Conservation (phyloP, 805 yeast species). For the Candida coleopterorum region DNA sequence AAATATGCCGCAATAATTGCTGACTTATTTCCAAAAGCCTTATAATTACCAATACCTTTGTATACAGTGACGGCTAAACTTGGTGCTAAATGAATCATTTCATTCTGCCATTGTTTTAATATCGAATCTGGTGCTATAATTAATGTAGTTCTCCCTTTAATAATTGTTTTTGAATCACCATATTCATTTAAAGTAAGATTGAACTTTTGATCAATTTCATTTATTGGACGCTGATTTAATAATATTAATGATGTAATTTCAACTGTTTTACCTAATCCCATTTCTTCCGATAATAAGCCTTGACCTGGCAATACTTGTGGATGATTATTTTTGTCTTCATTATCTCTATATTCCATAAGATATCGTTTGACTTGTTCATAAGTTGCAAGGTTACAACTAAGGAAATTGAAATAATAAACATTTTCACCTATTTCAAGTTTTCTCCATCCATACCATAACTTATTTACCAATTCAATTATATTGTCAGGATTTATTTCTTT, state of each 20-base stretch:
- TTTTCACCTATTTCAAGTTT: constrained; percentile 11
- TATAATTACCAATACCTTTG: constrained; percentile 43
- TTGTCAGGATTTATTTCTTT: constrained; percentile 3
- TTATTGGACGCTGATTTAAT: constrained; percentile 50
- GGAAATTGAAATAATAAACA: constrained; percentile 45
- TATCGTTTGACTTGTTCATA: constrained; percentile 21
- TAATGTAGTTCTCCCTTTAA: constrained; percentile 63
- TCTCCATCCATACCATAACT: constrained; percentile 52
- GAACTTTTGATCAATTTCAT: constrained; percentile 27
- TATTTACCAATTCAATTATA: constrained; percentile 31
- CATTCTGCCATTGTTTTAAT: constrained; percentile 80
- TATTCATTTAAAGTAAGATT: constrained; percentile 28
- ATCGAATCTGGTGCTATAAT: constrained; percentile 86
- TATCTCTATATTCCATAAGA: constrained; percentile 21
- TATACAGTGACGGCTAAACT: constrained; percentile 58
- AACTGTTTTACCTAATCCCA: constrained; percentile 96
- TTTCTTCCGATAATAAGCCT: constrained; percentile 86
- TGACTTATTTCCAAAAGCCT: constrained; percentile 26
- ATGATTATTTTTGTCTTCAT: constrained; percentile 16
- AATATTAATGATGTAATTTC: constrained; percentile 68
- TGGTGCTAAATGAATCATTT: constrained; percentile 57
- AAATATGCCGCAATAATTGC: constrained; percentile 49
- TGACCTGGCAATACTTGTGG: constrained; percentile 40
- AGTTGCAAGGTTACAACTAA: constrained; percentile 37
- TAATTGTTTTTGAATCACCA: constrained; percentile 40